These are phyloP conservation scores for Capronia americana DNA, from an alignment of 2,329 filamentous ascomycete genomes.

Conservation along the genomic window DNA sequence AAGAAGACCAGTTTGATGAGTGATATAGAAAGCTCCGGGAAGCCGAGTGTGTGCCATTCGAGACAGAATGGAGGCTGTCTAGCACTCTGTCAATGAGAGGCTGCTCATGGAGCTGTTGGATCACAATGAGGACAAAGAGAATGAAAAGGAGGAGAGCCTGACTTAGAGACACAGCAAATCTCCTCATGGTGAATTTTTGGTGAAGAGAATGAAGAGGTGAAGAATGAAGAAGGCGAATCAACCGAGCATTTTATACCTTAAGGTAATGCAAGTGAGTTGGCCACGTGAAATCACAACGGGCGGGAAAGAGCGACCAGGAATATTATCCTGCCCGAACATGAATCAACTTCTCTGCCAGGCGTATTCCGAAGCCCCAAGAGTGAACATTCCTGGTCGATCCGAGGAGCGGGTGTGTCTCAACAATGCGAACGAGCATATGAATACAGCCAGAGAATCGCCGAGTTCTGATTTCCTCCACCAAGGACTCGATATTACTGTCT, in stretches of 20 bases:
- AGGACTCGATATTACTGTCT: neutral
- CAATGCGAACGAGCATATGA: neutral
- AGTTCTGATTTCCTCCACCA: neutral
- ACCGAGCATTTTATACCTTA: neutral
- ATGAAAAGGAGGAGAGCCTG: conserved; percentile 11
- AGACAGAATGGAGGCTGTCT: neutral
- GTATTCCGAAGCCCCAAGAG: neutral
- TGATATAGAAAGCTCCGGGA: neutral
- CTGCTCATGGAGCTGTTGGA: conserved; percentile 12
- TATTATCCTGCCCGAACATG: neutral
- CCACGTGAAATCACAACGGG: neutral
- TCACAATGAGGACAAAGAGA: conserved; percentile 10
- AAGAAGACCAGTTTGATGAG: neutral
- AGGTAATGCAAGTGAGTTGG: neutral
- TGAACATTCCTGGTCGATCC: neutral
- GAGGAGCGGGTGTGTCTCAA: neutral
- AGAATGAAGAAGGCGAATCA: neutral
- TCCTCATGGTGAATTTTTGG: conserved; percentile 8
- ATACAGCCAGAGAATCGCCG: neutral
- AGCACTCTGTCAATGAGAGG: conserved; percentile 11
- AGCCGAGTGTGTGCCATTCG: conserved; percentile 35
- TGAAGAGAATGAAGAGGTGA: neutral
- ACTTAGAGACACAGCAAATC: neutral
- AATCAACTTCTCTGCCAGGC: neutral
- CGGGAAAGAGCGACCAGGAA: neutral